Percentiles rank a stretch among this genome's conserved stretches.
phyloP scores from a whole-genome alignment of 805 yeast species.

The Suhomyces xylopsoci region DNA sequence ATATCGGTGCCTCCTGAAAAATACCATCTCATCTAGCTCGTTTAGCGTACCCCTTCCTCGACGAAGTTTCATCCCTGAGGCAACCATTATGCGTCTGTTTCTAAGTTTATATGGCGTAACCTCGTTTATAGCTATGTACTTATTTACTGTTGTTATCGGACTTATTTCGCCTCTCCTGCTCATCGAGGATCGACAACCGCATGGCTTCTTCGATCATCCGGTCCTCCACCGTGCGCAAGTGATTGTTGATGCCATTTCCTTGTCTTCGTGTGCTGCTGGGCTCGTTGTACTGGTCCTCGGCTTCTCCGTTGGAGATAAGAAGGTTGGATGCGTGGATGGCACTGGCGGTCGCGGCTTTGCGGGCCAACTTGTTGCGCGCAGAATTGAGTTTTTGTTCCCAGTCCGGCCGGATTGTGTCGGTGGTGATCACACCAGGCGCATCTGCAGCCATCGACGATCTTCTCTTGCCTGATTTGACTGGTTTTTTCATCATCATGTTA shows the following conservation, averaged over 20 bases:
- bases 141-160: constrained; percentile 6
- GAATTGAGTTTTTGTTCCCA: constrained; percentile 76
- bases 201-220: constrained; percentile 84
- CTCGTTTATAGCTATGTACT: constrained; percentile 1
- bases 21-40: not conserved
- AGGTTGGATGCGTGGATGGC: constrained; percentile 89
- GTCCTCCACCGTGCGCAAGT: constrained; percentile 44
- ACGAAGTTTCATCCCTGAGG: not conserved
- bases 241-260: constrained; percentile 7
- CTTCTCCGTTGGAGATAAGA: constrained; percentile 35
- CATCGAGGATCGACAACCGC: constrained; percentile 68
- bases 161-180: constrained; percentile 48
- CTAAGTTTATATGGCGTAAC: not conserved
- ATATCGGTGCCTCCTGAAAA: not conserved
- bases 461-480: constrained; percentile 12
- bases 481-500: not conserved
- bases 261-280: constrained; percentile 4
- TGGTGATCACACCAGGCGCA: constrained; percentile 68
- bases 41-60: not conserved
- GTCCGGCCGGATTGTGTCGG: constrained; percentile 85
- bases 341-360: constrained; percentile 90
- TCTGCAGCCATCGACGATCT: constrained; percentile 57
- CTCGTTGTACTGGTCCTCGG: not conserved
- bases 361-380: constrained; percentile 75
- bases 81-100: not conserved